Evolutionary conservation across 768 basidiomycete genomes (phyloP), one percentile per base, ranked within the genome.

Genomic region (Auricularia sp.): DNA sequence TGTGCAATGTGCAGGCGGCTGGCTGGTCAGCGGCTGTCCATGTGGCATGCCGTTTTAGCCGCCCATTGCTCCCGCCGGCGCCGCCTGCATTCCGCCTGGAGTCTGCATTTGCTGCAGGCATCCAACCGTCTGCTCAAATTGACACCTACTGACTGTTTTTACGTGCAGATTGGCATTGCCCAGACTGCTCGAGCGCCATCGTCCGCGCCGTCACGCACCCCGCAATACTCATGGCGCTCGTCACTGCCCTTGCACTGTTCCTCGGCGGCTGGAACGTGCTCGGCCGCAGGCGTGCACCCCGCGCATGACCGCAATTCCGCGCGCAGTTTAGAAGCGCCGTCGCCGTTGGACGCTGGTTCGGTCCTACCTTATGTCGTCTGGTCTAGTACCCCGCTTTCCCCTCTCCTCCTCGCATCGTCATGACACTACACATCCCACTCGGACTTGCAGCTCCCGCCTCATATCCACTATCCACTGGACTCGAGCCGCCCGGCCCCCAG

Each of bases 111-210:
- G 29, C 29, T 29, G 29, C 29, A 29, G 29, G 29, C 29, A 24
- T 29, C 2, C 29, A 29, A 29, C 29, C 29, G 29, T 29, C 29
- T 59, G 42, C 35, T 42, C 62, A 5, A 18, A 14, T 34, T 33
- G 8, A 21, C 34, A 35, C 58, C 35, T 1, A 13, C 36, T 44
- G 3, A 29, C 39, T 8, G 0, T 33, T 11, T 8, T 1, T 4
- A 2, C 6, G 24, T 18, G 67, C 59, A 68, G 78, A 74, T 54
- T 79, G 78, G 78, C 72, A 65, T 18, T 79, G 78, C 65, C 68
- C 73, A 11, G 74, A 70, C 39, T 79, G 78, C 65, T 72, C 72
- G n/a, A 65, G 68, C n/a, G 76, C 74, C 10, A 34, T 72, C 16
- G 59, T 64, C 8, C 66, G 66, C 24, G 69, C 70, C 58, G 72